Base-by-base conservation (phyloP, 2,329 filamentous ascomycete genomes). In the Daldinia sp. region DNA sequence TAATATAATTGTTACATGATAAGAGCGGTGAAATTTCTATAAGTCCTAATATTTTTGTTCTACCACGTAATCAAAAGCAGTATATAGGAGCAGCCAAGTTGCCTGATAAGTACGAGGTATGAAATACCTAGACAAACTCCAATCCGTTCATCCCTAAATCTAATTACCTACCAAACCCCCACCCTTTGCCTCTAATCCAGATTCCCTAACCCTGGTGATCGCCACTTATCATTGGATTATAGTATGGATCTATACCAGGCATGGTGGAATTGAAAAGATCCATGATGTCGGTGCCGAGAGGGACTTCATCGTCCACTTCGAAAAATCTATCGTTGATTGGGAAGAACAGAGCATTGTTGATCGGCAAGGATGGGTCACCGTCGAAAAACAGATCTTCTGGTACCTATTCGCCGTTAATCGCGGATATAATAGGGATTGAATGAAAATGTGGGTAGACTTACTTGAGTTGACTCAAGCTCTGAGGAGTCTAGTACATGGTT, bases 201-300 rank as follows among this genome's bases (percentile, higher is more conserved):
- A 48, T 10, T 26, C 12, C 20, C 26, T 51, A 65, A 18, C 33
- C 26, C 37, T 67, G 41, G n/a, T 23, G 15, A 7, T 60, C 55
- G 26, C 54, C 39, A 12, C 54, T 59, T 33, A 67, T 54, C 18
- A 62, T 46, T 39, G 51, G 55, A 33, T 75, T 85, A 46, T 74
- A 75, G 26, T 72, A 70, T 3, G 74, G 71, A 60, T 74, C 73
- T 12, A 75, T 54, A 6, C 73, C 72, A 0, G 74, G 73, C 1
- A 75, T 65, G 7, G 71, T 68, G 7, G 71, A 76, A 41, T 70
- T 76, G 37, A 76, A 76, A 13, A 76, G 65, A 30, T 72, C 72
- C 70, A 75, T 76, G 1, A 76, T 73, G 26, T 76, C 71, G 3
- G 71, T 76, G 2, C 74, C 75, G 48, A 64, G 68, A 5, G 63